Conservation (phyloP, 169 alveolate genomes). For the Blepharisma undulans region DNA sequence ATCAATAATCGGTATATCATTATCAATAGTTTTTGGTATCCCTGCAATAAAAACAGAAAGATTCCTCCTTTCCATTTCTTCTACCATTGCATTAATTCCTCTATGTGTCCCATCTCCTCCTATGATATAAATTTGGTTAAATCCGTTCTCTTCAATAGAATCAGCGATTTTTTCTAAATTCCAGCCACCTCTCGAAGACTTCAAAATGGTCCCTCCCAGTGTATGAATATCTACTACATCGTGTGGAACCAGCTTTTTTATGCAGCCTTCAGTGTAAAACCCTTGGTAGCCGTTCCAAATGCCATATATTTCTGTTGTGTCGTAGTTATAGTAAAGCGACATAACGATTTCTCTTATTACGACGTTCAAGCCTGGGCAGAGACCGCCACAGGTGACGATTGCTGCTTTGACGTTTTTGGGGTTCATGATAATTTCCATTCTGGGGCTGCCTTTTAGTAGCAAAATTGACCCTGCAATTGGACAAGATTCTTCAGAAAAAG, state of each 20-base stretch:
- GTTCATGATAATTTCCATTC: conserved; percentile 63
- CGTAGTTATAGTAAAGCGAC: conserved; percentile 78
- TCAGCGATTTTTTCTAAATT: conserved; percentile 69
- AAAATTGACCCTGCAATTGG: background rate
- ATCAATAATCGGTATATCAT: conserved; percentile 90
- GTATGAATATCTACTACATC: conserved; percentile 76
- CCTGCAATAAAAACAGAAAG: conserved; percentile 77
- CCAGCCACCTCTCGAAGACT: conserved; percentile 82
- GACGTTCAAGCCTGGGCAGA: conserved; percentile 89
- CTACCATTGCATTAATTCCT: conserved; percentile 75
- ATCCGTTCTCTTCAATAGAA: conserved; percentile 58
- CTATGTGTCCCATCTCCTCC: conserved; percentile 93
- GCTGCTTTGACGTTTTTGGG: conserved; percentile 83
- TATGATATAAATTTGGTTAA: conserved; percentile 70
- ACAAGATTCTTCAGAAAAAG: background rate
- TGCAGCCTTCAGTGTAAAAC: conserved; percentile 62
- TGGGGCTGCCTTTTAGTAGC: conserved; percentile 7
- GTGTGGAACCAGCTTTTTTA: conserved; percentile 65
- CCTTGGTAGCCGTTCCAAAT: conserved; percentile 84
- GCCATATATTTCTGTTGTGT: conserved; percentile 80
- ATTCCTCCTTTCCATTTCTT: conserved; percentile 57
- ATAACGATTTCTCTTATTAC: conserved; percentile 73
- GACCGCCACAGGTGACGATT: conserved; percentile 89
- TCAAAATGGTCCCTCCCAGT: conserved; percentile 87
- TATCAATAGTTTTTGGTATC: conserved; percentile 91